Percentiles rank a stretch among this genome's conserved stretches.
Evolutionary conservation across 805 yeast species (phyloP).

Genomic region (Dipodascus geniculatus): DNA sequence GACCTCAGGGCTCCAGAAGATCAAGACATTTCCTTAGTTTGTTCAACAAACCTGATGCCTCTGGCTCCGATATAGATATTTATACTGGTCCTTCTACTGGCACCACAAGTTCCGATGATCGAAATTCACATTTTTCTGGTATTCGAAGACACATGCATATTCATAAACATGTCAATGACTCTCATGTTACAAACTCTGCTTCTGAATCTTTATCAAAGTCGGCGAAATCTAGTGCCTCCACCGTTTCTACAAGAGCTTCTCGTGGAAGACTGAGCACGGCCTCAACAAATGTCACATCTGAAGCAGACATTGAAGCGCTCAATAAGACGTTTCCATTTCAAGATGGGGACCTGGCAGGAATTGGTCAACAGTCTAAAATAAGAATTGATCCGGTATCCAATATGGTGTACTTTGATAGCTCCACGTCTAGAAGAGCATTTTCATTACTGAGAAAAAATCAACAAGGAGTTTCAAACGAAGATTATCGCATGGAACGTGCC

Average conservation of each 20-base stretch:
- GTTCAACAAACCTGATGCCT: background rate
- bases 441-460: background rate
- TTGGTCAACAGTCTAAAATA: background rate
- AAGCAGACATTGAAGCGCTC: background rate
- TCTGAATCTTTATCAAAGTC: no score
- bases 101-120: background rate
- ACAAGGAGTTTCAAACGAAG: background rate
- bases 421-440: background rate
- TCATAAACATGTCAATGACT: no score
- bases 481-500: background rate
- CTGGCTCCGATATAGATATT: background rate
- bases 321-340: conserved; percentile 1
- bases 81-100: background rate
- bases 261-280: background rate
- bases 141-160: background rate
- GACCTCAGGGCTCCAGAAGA: no score
- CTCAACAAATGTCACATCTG: background rate
- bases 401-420: background rate
- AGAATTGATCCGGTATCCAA: background rate
- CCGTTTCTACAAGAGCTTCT: no score
- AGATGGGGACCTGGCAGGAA: background rate
- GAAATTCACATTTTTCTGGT: background rate
- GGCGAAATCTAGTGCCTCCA: no score
- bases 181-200: no score
- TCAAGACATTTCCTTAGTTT: background rate